phyloP scores from a whole-genome alignment of 2,329 filamentous ascomycete genomes.

The Didymella glomerata region DNA sequence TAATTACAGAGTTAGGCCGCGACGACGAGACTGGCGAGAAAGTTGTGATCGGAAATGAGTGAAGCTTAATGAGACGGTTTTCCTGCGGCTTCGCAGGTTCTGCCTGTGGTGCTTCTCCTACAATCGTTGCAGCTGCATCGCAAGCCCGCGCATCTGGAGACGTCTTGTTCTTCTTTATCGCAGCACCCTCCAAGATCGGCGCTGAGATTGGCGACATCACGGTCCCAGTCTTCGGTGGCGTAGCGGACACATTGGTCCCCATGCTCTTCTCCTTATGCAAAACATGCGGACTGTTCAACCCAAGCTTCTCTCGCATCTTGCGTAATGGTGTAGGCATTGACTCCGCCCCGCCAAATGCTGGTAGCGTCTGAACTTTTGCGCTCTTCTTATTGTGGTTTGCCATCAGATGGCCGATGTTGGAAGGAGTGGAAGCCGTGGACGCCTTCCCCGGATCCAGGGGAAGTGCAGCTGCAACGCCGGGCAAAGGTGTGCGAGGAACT shows the following conservation, averaged over 20 bases:
- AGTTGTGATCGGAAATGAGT: neutral
- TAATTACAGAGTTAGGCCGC: constrained; percentile 3
- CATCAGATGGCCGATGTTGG: constrained; percentile 30
- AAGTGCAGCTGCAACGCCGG: neutral
- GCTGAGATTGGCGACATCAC: neutral
- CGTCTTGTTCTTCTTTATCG: neutral
- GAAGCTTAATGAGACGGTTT: neutral
- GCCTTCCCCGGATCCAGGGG: neutral
- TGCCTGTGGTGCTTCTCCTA: too few relatives aligned
- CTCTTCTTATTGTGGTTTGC: constrained; percentile 17
- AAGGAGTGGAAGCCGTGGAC: constrained; percentile 5
- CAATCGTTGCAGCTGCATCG: neutral
- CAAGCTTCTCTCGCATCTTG: constrained; percentile 27
- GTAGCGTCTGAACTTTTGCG: neutral
- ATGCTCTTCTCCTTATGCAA: neutral
- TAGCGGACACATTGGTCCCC: too few relatives aligned
- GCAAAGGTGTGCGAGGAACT: neutral
- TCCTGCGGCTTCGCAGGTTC: too few relatives aligned
- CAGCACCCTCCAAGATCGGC: neutral
- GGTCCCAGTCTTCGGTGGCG: neutral
- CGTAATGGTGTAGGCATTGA: constrained; percentile 29
- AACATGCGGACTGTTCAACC: constrained; percentile 12
- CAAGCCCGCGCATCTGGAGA: neutral
- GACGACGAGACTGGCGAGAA: neutral
- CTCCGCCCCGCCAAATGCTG: constrained; percentile 4